Evolutionary conservation across 108 stramenopile species (phyloP), one percentile per base, ranked within the genome.

Genomic region (Aurantiochytrium sp.): DNA sequence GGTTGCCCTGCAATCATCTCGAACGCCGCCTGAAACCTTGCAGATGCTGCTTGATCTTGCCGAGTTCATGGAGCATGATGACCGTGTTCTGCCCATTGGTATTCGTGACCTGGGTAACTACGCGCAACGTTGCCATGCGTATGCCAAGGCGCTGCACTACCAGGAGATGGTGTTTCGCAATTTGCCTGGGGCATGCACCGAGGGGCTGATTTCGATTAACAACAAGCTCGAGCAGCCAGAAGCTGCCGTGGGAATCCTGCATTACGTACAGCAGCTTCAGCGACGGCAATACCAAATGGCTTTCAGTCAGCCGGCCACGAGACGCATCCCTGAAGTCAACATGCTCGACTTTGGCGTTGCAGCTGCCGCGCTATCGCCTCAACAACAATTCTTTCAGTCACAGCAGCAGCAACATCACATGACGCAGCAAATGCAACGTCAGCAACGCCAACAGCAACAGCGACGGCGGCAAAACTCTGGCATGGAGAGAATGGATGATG

Each of bases 61-160:
- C 35, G 99, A 98, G 92, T 99, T 99, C 89, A 97, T 98, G 96
- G 98, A 99, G 89, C 97, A 97, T 87, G 97, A 98, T 87, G 94
- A 93, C 87, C 69, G 89, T 55, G 97, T 97, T 5, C 92, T 99
- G 49, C 97, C 99, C 21, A 99, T 99, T 59, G 97, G 97, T 89
- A 97, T 96, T 60, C 90, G 94, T 14, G 93, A 95, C 42, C 90
- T 99, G 16, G 97, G 97, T 5, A 94, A 97, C 28, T 92, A 98
- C 18, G 97, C 98, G 47, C 90, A 97, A 90, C 97, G 97, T 87
- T 98, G 98, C 90, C 96, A 98, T 87, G 96, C 98, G 49, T 98
- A 99, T 89, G 98, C 98, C 3, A 99, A 98, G 88, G 98, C 98
- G 2, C 88, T 97, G 44, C 96, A 97, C 73, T 97, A 97, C 90